Evolutionary conservation across 768 basidiomycete genomes (phyloP), one percentile per base, ranked within the genome.

Genomic region (Amylocystis lapponica): DNA sequence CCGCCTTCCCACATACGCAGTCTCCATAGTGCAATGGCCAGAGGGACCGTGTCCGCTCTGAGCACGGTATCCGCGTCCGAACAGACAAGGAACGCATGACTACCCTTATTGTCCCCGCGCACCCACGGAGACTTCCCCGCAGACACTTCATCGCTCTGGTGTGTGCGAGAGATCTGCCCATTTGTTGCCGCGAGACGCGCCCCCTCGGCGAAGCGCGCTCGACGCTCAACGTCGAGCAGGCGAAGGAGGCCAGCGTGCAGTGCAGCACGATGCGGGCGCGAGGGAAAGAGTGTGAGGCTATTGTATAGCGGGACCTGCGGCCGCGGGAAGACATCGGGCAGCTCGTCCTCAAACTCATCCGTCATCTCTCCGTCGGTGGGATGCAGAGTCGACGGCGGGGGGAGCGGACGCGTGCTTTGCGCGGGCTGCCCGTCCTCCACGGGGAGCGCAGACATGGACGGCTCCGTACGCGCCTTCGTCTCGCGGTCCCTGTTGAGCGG

Each of bases 1-100:
- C 63, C 66, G 2, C 79, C 76, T 54, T 87, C 82, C 71, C 81
- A 92, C 76, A 90, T 79, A 46, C 81, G 69, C 32, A 89, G 46
- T 47, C 89, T 76, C 88, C 88, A 91, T 14, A 91, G 56, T 1
- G 89, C 86, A 32, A 83, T 73, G 0, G 81, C 83, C 11, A 84
- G 64, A 5, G 79, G 71, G 2, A 74, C 79, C 6, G 76, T 66
- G 53, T 91, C 87, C 0, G 71, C 81, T 27, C 78, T 67, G 42
- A 60, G 60, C 14, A 72, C 57, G 0, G 73, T 76, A 20, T 69
- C 59, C 12, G 62, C 65, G 41, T 76, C 70, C 6, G 84, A 78
- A 41, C 62, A 67, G 12, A 91, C 53, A 12, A 89, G 51, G 55
- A 86, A 88, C 7, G 84, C 86, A 55, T 86, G 81, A 47, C 83